phyloP scores from a whole-genome alignment of 1,284 basidiomycete genomes.

The Dichomitus squalens region DNA sequence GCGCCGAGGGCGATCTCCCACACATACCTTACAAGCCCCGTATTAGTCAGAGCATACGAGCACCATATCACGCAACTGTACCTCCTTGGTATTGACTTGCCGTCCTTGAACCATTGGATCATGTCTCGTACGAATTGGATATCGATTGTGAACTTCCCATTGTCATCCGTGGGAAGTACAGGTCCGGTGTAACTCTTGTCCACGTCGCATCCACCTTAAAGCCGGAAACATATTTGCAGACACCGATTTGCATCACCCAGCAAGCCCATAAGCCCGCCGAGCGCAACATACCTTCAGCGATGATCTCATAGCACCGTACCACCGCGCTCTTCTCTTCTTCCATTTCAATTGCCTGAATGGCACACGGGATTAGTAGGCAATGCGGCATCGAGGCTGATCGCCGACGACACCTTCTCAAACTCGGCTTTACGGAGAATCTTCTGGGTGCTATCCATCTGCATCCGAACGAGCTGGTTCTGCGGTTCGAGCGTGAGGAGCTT shows the following conservation, averaged over 20 bases:
- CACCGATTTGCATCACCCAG: not conserved
- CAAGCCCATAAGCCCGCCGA: not conserved
- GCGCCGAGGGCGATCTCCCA: constrained; percentile 97
- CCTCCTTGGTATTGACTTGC: constrained; percentile 80
- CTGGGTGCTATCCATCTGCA: constrained; percentile 86
- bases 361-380: not conserved
- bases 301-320: constrained; percentile 75
- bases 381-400: too few species aligned
- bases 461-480: constrained; percentile 77
- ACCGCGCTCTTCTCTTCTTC: constrained; percentile 84
- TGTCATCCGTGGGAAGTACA: constrained; percentile 52
- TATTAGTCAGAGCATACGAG: not conserved
- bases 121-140: constrained; percentile 82
- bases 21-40: constrained; percentile 58
- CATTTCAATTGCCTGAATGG: constrained; percentile 78
- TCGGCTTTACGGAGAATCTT: constrained; percentile 88
- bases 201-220: constrained; percentile 69
- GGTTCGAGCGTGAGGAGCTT: constrained; percentile 89
- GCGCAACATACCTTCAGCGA: constrained; percentile 63
- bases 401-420: constrained; percentile 76
- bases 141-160: constrained; percentile 74
- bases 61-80: constrained; percentile 14
- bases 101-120: constrained; percentile 92
- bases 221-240: not conserved
- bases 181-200: constrained; percentile 75